These are phyloP conservation scores for Trichosporon sp. DNA, from an alignment of 1,284 basidiomycete species.

Conservation along the genomic window DNA sequence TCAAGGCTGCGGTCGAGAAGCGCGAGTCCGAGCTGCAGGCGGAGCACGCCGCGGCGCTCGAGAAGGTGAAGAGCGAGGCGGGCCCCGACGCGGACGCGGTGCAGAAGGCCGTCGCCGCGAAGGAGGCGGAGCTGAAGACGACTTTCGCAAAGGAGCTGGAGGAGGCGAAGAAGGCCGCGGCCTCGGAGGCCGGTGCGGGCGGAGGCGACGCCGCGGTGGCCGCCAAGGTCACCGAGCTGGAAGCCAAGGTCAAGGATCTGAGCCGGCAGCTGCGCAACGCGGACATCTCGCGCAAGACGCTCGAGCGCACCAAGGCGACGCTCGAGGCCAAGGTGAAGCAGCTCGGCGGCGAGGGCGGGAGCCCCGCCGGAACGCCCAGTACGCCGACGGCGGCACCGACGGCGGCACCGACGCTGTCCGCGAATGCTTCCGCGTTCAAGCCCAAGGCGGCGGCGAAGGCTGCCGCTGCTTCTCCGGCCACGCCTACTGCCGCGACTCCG, in stretches of 20 bases:
- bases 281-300: constrained; percentile 41
- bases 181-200: not conserved
- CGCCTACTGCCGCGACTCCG: not conserved
- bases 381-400: constrained; percentile 10
- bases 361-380: constrained; percentile 6
- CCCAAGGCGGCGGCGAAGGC: constrained; percentile 9
- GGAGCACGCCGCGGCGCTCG: constrained; percentile 29
- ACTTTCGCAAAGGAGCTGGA: constrained; percentile 20
- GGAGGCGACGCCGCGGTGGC: not conserved
- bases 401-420: constrained; percentile 5
- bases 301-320: constrained; percentile 25
- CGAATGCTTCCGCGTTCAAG: constrained; percentile 8
- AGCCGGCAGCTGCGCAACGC: constrained; percentile 39
- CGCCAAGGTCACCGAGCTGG: constrained; percentile 33
- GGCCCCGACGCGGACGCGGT: constrained; percentile 11
- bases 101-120: constrained; percentile 31
- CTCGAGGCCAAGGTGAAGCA: constrained; percentile 36
- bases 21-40: constrained; percentile 38
- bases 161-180: constrained; percentile 10
- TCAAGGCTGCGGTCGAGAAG: constrained; percentile 40
- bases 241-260: constrained; percentile 36
- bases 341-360: constrained; percentile 21
- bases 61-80: constrained; percentile 7
- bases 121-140: constrained; percentile 29
- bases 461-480: constrained; percentile 6